Base-by-base conservation (phyloP, 495 filamentous ascomycete genomes). In the Hypoxylon crocopeplum region DNA sequence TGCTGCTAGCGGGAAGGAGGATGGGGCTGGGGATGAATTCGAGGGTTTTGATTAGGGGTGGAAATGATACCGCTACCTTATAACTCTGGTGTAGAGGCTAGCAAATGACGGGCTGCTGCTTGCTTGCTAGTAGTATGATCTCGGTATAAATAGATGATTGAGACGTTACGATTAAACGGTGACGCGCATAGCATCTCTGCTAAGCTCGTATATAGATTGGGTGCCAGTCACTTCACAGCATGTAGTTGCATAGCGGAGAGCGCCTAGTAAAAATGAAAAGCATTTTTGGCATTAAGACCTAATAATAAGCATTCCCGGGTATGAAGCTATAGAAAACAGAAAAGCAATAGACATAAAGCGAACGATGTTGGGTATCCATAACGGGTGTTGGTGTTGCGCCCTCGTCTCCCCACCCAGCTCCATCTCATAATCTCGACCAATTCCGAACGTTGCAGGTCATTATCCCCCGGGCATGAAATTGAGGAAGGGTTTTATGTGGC, bases 11-110 rank as follows among this genome's bases (percentile, higher is more conserved):
- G 71, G 36, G 30, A 48, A 24, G 13, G 55, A 6, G 22, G 45
- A 37, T 29, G 62, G 40, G 32, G 68, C 29, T 16, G 66, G 70
- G n/a, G 74, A 73, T 11, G 76, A 77, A 41, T 82, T 79, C 68
- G 67, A 69, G 27, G 77, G 78, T 3, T 81, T 80, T 64, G 75
- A 71, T 50, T 70, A 54, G 48, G 15, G 21, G 29, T 36, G 40
- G 17, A 22, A 20, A 34, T 7, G 17, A n/a, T 33, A 34, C n/a
- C n/a, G n/a, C n/a, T n/a, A n/a, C n/a, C n/a, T n/a, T n/a, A n/a
- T n/a, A n/a, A n/a, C n/a, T n/a, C n/a, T n/a, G n/a, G n/a, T n/a
- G n/a, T n/a, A n/a, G n/a, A n/a, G n/a, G n/a, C n/a, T n/a, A n/a
- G n/a, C n/a, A n/a, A n/a, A n/a, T n/a, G n/a, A n/a, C n/a, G n/a